Base-by-base conservation (phyloP, 352 stramenopile species). In the Phytophthora multivora region DNA sequence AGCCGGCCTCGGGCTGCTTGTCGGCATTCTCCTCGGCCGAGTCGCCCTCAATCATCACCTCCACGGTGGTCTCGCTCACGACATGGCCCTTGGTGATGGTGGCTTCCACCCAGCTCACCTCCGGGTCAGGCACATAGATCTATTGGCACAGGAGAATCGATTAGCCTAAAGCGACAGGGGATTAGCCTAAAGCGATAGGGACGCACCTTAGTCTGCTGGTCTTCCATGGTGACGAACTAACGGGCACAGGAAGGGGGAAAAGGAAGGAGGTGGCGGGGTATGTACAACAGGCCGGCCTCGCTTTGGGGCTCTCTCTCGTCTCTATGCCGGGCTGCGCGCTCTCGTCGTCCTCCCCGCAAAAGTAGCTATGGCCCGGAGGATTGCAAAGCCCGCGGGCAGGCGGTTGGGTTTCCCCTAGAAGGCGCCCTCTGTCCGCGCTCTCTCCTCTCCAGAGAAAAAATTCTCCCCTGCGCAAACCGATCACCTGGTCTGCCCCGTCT, bases 31-130 rank as follows among this genome's bases (percentile, higher is more conserved):
- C 88, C 64, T 96, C 88, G 28, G 55, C 43, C 50, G 80, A 74
- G 66, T 96, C 86, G 51, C 67, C 82, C 21, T 80, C 79, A 11
- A 92, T 69, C 58, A 93, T 74, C 51, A 96, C 87, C 42, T 93
- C 79, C 33, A 96, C 83, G n/a, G 80, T 91, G 16, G 76, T 76
- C 42, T 91, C 80, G 65, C 87, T 90, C n/a, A 90, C 74, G 16
- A 89, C 68, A 48, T 91, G 81, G 66, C 81, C 79, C 56, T 92
- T 93, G 33, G 86, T 89, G 61, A 96, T 92, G 47, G 77, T 83
- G 51, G 83, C 88, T 56, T 91, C 82, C 42, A 94, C 84, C 84
- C 86, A 96, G 42, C 75, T 86, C 53, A 96, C 85, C 42, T 87
- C 75, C 31, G 69, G 49, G 66, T 96, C 84, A 5, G 82, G 83